Percentiles rank a stretch among this genome's conserved stretches.
phyloP scores from a whole-genome alignment of 768 basidiomycete genomes.

The Crassisporium funariophilum region DNA sequence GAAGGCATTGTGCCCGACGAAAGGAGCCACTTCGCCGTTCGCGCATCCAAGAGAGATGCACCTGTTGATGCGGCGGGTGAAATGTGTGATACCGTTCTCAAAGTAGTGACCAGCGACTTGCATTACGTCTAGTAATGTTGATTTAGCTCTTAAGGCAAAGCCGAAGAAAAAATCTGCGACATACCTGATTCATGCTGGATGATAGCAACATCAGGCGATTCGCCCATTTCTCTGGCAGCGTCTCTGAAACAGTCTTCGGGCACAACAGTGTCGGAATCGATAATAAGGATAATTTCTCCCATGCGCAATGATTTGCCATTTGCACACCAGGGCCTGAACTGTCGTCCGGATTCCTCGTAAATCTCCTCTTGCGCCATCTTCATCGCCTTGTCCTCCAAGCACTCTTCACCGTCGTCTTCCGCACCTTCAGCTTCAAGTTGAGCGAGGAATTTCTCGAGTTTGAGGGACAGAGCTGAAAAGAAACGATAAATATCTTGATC shows the following conservation, averaged over 20 bases:
- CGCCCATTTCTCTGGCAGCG: constrained; percentile 82
- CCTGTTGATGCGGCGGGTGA: constrained; percentile 87
- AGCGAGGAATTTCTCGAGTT: constrained; percentile 53
- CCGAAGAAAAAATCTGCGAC: constrained; percentile 20
- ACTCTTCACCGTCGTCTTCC: constrained; percentile 45
- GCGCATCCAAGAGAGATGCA: constrained; percentile 77
- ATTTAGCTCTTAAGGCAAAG: constrained; percentile 2
- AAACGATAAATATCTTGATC: not conserved
- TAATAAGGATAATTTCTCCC: constrained; percentile 77
- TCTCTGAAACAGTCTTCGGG: constrained; percentile 87
- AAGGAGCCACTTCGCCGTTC: constrained; percentile 81
- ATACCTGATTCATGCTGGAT: constrained; percentile 84
- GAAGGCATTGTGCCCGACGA: constrained; percentile 88
- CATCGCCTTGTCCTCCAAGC: constrained; percentile 72
- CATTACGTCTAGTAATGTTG: constrained; percentile 58
- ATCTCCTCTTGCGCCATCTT: constrained; percentile 74
- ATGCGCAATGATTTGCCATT: constrained; percentile 77
- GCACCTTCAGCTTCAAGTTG: constrained; percentile 44
- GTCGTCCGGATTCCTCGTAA: constrained; percentile 54
- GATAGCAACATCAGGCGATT: constrained; percentile 80
- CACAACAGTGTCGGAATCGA: constrained; percentile 78
- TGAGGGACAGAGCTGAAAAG: constrained; percentile 54
- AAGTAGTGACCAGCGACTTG: constrained; percentile 89
- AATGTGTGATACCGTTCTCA: constrained; percentile 88
- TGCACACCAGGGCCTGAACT: constrained; percentile 69